phyloP scores from a whole-genome alignment of 352 stramenopile species.

The Globisporangium cederbergense region DNA sequence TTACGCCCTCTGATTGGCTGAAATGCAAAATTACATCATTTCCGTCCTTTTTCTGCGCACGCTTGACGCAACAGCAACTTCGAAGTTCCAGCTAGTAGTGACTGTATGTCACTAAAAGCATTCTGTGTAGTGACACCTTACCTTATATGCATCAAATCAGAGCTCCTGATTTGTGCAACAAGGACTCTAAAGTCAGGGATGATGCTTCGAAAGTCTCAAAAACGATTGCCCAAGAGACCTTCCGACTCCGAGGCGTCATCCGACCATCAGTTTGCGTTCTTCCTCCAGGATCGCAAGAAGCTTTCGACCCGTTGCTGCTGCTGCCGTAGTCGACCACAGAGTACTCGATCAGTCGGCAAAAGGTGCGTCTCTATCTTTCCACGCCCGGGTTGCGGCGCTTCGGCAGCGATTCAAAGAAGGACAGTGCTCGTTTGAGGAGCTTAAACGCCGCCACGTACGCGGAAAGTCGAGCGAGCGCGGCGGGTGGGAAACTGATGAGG shows the following conservation, averaged over 20 bases:
- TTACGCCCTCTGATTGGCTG: slow-evolving; percentile 9
- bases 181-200: neutral
- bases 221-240: neutral
- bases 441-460: neutral
- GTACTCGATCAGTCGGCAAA: neutral
- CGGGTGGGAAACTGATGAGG: too few relatives aligned
- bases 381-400: neutral
- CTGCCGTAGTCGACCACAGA: neutral
- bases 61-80: slow-evolving; percentile 6
- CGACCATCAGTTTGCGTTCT: too few relatives aligned
- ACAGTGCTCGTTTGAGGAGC: neutral
- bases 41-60: slow-evolving; percentile 6
- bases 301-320: too few relatives aligned
- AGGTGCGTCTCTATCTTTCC: neutral
- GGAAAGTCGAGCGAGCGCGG: neutral
- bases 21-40: slow-evolving; percentile 20
- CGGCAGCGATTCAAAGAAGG: neutral
- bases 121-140: neutral
- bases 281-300: too few relatives aligned
- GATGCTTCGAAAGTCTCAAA: neutral
- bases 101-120: neutral
- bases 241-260: neutral
- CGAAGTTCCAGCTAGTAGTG: neutral
- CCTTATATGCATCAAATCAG: neutral
- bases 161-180: neutral